Evolutionary conservation across 2,329 filamentous ascomycete species (phyloP).

Genomic region (Calonectria hongkongensis): DNA sequence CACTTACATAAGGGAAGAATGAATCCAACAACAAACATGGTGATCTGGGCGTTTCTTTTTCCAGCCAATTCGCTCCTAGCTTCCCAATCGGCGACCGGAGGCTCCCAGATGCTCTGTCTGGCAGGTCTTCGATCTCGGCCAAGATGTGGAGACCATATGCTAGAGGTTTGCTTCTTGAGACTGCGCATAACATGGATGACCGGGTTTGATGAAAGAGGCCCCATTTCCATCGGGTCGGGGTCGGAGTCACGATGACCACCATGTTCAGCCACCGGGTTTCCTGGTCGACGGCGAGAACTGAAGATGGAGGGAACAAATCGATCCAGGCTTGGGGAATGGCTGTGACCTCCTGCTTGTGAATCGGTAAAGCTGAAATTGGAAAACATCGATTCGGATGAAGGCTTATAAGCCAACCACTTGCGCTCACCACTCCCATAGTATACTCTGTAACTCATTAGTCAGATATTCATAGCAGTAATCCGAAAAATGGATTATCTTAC

Average conservation of each 20-base stretch:
- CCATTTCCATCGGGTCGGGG: conserved; percentile 67
- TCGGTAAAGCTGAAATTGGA: conserved; percentile 68
- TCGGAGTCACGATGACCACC: conserved; percentile 39
- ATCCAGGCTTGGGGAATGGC: conserved; percentile 70
- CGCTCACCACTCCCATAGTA: conserved; percentile 83
- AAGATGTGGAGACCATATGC: conserved; percentile 85
- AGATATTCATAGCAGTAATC: background rate
- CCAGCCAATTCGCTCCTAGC: conserved; percentile 77
- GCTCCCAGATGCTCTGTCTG: conserved; percentile 80
- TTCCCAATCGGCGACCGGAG: conserved; percentile 81
- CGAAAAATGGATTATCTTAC: conserved; percentile 55
- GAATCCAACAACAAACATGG: conserved; percentile 86
- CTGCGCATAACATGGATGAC: conserved; percentile 54
- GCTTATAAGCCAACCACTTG: conserved; percentile 67
- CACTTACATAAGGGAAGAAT: conserved; percentile 82
- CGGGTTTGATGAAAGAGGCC: conserved; percentile 57
- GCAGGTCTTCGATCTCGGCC: conserved; percentile 76
- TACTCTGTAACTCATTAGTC: conserved; percentile 64
- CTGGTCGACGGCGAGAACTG: conserved; percentile 66
- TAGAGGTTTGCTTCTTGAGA: conserved; percentile 71
- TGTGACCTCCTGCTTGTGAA: conserved; percentile 67
- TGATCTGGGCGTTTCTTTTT: conserved; percentile 83
- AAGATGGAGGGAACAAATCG: conserved; percentile 67
- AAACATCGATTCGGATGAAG: conserved; percentile 67
- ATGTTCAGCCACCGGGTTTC: conserved; percentile 55